Base-by-base conservation (phyloP, 1,284 basidiomycete genomes). In the Ceratobasidium sp. region DNA sequence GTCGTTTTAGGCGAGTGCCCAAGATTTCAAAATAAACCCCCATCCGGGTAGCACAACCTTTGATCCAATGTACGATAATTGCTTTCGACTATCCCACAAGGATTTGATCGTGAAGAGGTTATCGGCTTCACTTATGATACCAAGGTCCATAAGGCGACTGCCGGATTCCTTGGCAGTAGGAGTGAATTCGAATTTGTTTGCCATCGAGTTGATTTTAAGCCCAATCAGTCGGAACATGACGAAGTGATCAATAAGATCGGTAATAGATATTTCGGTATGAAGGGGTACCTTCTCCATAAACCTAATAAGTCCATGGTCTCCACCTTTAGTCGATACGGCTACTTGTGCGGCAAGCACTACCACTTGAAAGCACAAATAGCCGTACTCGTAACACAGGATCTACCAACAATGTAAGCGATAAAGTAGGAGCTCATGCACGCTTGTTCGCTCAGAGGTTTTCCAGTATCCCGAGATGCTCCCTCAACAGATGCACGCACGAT, bases 401-500 rank as follows among this genome's bases (percentile, higher is more conserved):
- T 59, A 26, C 21, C 36, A 6, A 5, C 5, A 6, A 39, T 39
- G 36, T 39, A 39, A 39, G 36, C 36, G 36, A 39, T 39, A 6
- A 39, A 5, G 36, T 39, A 14, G 6, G 6, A 39, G 14, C 5
- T 39, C n/a, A n/a, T n/a, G n/a, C n/a, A n/a, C n/a, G n/a, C 5
- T 39, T 6, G 36, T 39, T 14, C 5, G 36, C 36, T 41, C 30
- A 60, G 39, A 6, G 58, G 58, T 45, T 45, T 21, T 10, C 45
- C 3, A 45, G 58, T 60, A 26, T 60, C 58, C 28, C 39, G 21
- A 45, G 18, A n/a, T 60, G 58, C 58, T 60, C 39, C 8, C 58
- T 36, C 23, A 60, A 10, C 23, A 60, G 36, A 28, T 26, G 21
- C 18, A 60, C 16, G 30, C 58, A 60, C 28, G 58, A 45, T 41